These are phyloP conservation scores for Colletotrichum neosansevieriae DNA, from an alignment of 2,329 filamentous ascomycete species.

Conservation along the genomic window DNA sequence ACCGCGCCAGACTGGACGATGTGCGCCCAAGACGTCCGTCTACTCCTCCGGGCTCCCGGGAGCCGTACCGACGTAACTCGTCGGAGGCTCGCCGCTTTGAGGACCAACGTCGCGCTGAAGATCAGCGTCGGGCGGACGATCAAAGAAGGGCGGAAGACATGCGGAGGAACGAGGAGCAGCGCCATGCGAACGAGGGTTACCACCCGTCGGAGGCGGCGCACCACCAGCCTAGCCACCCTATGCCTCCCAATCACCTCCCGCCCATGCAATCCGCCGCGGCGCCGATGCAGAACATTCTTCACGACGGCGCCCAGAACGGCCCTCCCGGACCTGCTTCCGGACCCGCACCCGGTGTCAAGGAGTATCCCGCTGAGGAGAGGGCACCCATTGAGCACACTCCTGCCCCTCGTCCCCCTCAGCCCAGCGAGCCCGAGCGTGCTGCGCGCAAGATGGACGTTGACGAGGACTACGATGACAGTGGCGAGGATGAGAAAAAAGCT, in stretches of 20 bases:
- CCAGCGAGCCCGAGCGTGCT: constrained; percentile 82
- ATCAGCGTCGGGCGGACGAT: constrained; percentile 62
- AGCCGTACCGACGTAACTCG: constrained; percentile 81
- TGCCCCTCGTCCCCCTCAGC: constrained; percentile 60
- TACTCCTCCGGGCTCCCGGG: constrained; percentile 71
- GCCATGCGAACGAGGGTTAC: constrained; percentile 81
- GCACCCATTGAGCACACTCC: constrained; percentile 60
- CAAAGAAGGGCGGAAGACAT: constrained; percentile 71
- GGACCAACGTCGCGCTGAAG: constrained; percentile 71
- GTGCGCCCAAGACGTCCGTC: constrained; percentile 82
- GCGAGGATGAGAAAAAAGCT: constrained; percentile 82
- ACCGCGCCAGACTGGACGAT: constrained; percentile 86
- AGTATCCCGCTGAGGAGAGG: constrained; percentile 69
- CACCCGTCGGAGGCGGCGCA: constrained; percentile 94
- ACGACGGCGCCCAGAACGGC: constrained; percentile 57
- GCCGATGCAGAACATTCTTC: constrained; percentile 64
- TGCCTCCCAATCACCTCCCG: constrained; percentile 67
- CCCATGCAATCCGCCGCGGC: constrained; percentile 73
- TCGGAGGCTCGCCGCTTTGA: constrained; percentile 77
- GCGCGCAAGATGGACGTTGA: constrained; percentile 97
- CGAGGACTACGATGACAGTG: constrained; percentile 96
- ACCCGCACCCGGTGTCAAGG: constrained; percentile 60
- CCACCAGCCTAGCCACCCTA: constrained; percentile 75
- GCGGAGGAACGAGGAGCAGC: constrained; percentile 69
- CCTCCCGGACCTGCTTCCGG: constrained; percentile 51